Percentiles rank a stretch among this genome's conserved stretches.
Evolutionary conservation across 805 yeast genomes (phyloP).

Genomic region (Wickerhamiella australiensis): DNA sequence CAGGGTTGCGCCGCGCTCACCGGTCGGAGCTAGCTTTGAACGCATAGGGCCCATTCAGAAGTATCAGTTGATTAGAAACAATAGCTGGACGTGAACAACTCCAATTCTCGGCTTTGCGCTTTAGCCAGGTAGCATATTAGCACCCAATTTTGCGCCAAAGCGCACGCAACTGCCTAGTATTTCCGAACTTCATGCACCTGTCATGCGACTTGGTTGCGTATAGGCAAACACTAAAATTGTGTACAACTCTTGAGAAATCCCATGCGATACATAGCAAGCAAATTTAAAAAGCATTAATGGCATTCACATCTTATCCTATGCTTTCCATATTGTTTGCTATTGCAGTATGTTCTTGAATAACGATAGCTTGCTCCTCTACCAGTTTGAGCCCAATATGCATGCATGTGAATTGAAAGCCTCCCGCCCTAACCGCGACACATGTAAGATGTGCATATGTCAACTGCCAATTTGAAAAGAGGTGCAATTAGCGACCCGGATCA

Average conservation of each 20-base stretch:
- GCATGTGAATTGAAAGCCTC: background rate
- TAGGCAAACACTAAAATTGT: background rate
- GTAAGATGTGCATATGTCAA: background rate
- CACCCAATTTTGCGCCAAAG: too few species aligned
- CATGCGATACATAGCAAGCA: too few species aligned
- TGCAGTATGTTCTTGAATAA: background rate
- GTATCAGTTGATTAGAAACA: background rate
- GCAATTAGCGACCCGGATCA: too few species aligned
- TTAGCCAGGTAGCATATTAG: too few species aligned
- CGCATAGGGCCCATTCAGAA: background rate
- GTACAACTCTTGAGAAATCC: too few species aligned
- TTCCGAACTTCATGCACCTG: background rate
- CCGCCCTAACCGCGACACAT: background rate
- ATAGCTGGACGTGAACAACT: background rate
- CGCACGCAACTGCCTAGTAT: background rate
- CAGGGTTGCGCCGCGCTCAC: background rate
- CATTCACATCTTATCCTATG: background rate
- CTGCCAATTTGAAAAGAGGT: too few species aligned
- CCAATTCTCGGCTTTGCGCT: too few species aligned
- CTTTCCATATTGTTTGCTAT: background rate
- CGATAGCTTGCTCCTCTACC: constrained; percentile 1
- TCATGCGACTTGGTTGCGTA: constrained; percentile 1
- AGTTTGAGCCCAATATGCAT: background rate
- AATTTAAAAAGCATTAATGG: too few species aligned
- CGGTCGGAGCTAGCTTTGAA: background rate